Evolutionary conservation across 768 basidiomycete genomes (phyloP).

Genomic region (Rhodotorula graminis): DNA sequence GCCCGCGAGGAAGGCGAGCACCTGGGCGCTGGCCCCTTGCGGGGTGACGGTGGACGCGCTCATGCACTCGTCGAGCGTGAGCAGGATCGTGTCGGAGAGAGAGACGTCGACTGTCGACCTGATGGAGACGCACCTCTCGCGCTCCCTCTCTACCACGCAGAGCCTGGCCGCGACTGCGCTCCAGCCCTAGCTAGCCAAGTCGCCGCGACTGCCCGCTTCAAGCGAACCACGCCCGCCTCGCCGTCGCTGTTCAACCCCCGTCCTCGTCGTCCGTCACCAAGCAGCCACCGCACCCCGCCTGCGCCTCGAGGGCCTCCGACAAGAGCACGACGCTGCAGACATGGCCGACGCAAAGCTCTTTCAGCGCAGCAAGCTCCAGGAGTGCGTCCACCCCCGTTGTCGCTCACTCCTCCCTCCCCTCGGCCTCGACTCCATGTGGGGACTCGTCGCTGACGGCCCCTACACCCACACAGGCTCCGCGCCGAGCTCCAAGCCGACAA

Average conservation of each 20-base stretch:
- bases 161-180: too few species aligned
- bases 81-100: too few species aligned
- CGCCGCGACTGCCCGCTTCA: too few species aligned
- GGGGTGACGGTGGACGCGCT: too few species aligned
- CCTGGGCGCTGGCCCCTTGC: not conserved
- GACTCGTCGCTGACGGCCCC: not conserved
- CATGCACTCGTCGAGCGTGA: too few species aligned
- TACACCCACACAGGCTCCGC: constrained; percentile 19
- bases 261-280: not conserved
- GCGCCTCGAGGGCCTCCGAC: too few species aligned
- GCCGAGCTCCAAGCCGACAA: constrained; percentile 47
- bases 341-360: constrained; percentile 37
- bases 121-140: too few species aligned
- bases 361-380: constrained; percentile 31
- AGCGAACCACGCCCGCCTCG: not conserved
- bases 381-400: constrained; percentile 13
- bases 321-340: not conserved
- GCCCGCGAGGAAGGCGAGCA: not conserved
- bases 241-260: too few species aligned
- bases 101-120: too few species aligned
- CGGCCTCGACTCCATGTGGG: not conserved
- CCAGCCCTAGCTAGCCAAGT: too few species aligned
- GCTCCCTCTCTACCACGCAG: too few species aligned
- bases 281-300: not conserved
- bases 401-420: not conserved